Base-by-base conservation (phyloP, 495 filamentous ascomycete species). In the Neurospora sp. region DNA sequence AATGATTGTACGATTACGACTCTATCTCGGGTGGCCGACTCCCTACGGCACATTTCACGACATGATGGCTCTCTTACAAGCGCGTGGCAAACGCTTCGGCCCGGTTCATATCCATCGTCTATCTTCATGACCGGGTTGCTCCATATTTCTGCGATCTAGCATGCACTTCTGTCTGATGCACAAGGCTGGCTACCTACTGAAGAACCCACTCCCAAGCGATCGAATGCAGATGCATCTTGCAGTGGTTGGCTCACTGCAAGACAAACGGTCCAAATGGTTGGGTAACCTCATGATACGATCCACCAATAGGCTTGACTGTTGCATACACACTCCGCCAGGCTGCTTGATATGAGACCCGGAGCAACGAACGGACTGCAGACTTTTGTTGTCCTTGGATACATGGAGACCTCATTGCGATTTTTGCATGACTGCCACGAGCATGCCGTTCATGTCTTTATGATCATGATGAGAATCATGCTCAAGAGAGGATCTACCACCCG, bases 1-100 rank as follows among this genome's bases (percentile, higher is more conserved):
- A 35, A 72, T 72, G 71, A 72, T 69, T 72, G 71, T 72, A 72
- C 71, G 39, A 72, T 68, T 72, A 70, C 53, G 53, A 65, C 53
- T 65, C 27, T 65, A 18, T 35, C 53, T 65, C 27, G 53, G 53
- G 53, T 18, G 12, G 3, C 53, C 53, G 53, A 18, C 53, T 65
- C 12, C 14, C 22, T 4, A 18, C 22, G 22, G 35, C 71, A 41
- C 14, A 37, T 71, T 69, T 71, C 39, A 70, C 71, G 71, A 70
- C 72, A 73, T 72, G 45, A 68, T 73, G 72, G 44, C 5, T 40
- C 72, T 38, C 59, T 40, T 27, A 9, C 16, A 65, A 37, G 53
- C 53, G 53, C 14, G 53, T 65, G 53, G 31, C 53, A 65, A 65
- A 1, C 53, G 53, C 53, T 65, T 65, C 6, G 53, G 31, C 27